Percentiles rank a stretch among this genome's conserved stretches.
Conservation (phyloP, 768 basidiomycete genomes). For the Collybiopsis luxurians region DNA sequence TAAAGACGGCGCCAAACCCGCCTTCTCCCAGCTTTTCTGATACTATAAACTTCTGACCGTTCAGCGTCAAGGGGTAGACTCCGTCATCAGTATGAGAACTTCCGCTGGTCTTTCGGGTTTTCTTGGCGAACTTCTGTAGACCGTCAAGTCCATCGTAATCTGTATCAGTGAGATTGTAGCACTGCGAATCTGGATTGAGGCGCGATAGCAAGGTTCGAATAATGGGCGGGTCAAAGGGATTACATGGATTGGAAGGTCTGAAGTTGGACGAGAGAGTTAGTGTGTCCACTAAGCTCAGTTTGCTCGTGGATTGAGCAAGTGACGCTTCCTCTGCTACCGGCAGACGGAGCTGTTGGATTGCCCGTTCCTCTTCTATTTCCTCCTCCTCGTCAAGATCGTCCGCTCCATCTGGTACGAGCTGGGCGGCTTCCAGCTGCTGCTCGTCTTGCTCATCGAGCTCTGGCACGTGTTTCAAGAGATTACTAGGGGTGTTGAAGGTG, state of each 20-base stretch:
- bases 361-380: conserved; percentile 12
- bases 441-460: conserved; percentile 23
- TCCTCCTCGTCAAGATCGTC: conserved; percentile 29
- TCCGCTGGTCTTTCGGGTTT: conserved; percentile 40
- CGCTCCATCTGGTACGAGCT: conserved; percentile 35
- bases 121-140: conserved; percentile 71
- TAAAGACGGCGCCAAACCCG: conserved; percentile 95
- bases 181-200: conserved; percentile 57
- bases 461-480: conserved; percentile 15
- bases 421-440: conserved; percentile 10
- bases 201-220: conserved; percentile 62
- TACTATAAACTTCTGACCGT: conserved; percentile 64
- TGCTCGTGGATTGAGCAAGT: conserved; percentile 61
- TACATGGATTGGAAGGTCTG: conserved; percentile 83
- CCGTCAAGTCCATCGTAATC: conserved; percentile 59
- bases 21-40: conserved; percentile 93
- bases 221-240: conserved; percentile 73
- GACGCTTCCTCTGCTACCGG: conserved; percentile 24
- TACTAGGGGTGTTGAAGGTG: conserved; percentile 38
- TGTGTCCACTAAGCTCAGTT: conserved; percentile 63
- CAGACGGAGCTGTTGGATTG: conserved; percentile 27
- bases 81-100: conserved; percentile 31
- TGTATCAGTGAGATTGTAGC: conserved; percentile 53
- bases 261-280: conserved; percentile 61
- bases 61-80: conserved; percentile 56